phyloP scores from a whole-genome alignment of 495 filamentous ascomycete genomes.

The Penicillium subrubescens region DNA sequence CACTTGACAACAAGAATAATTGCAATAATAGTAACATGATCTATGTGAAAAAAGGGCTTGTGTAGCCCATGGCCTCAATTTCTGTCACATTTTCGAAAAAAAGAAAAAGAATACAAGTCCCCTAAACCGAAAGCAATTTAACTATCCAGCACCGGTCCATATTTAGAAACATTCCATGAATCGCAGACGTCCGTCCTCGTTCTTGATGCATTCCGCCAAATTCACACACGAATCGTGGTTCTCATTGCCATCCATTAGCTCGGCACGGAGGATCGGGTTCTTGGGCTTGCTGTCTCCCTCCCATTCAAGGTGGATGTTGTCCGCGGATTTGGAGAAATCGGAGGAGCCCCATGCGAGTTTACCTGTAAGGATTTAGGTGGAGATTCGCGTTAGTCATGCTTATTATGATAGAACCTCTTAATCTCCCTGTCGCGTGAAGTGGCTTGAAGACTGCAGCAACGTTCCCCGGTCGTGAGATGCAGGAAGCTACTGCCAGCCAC shows the following conservation, averaged over 20 bases:
- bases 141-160: background rate
- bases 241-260: conserved; percentile 20
- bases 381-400: background rate
- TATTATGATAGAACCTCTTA: background rate
- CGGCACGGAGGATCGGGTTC: conserved; percentile 24
- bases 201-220: conserved; percentile 31
- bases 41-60: background rate
- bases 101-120: background rate
- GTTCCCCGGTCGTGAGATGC: background rate
- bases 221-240: conserved; percentile 18
- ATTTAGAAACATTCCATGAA: conserved; percentile 34
- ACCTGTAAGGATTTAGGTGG: conserved; percentile 9
- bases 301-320: conserved; percentile 19
- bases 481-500: background rate
- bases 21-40: background rate
- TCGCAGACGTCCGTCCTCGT: conserved; percentile 28
- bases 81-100: background rate
- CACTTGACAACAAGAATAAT: background rate
- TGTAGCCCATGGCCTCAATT: background rate
- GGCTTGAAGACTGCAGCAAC: background rate
- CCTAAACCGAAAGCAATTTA: background rate
- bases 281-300: conserved; percentile 18
- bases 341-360: conserved; percentile 26
- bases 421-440: background rate
- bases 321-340: conserved; percentile 16